Percentiles rank a stretch among this genome's conserved stretches.
These are phyloP conservation scores for Xerocomus cyaneibrunnescens DNA, from an alignment of 1,284 basidiomycete genomes.

Conservation along the genomic window DNA sequence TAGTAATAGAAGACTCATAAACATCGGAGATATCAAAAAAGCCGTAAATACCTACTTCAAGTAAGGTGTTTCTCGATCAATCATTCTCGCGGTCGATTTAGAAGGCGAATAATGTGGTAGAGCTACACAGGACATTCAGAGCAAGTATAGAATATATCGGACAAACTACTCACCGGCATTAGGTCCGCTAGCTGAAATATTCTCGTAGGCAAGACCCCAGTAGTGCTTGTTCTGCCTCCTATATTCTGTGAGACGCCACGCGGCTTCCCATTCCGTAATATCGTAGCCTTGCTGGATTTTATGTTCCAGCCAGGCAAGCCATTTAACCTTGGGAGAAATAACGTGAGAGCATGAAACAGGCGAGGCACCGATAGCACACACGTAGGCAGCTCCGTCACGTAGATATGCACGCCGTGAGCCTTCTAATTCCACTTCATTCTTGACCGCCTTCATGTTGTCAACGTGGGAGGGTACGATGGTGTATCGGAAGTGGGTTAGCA, in stretches of 20 bases:
- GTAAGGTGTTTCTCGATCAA: conserved; percentile 81
- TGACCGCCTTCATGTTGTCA: conserved; percentile 83
- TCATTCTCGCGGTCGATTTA: conserved; percentile 66
- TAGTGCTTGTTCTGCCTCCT: conserved; percentile 74
- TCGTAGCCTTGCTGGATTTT: conserved; percentile 74
- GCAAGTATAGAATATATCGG: not conserved
- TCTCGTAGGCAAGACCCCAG: conserved; percentile 90
- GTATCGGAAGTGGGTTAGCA: conserved; percentile 77
- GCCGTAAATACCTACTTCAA: conserved; percentile 65
- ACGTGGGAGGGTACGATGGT: conserved; percentile 65
- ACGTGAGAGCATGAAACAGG: conserved; percentile 15
- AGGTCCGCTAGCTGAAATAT: conserved; percentile 87
- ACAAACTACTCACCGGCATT: conserved; percentile 62
- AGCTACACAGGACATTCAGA: conserved; percentile 43
- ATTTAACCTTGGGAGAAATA: conserved; percentile 49
- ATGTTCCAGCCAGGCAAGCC: conserved; percentile 90
- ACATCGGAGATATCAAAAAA: conserved; percentile 13
- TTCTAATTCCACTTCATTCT: conserved; percentile 84
- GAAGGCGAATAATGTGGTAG: conserved; percentile 91
- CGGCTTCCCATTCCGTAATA: conserved; percentile 92
- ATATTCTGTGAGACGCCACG: conserved; percentile 79
- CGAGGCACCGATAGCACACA: conserved; percentile 40
- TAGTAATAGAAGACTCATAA: conserved; percentile 22
- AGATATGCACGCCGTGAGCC: conserved; percentile 85
- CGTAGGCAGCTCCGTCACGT: conserved; percentile 90